Conservation (phyloP, 495 filamentous ascomycete genomes). For the Endocarpon pusillum region DNA sequence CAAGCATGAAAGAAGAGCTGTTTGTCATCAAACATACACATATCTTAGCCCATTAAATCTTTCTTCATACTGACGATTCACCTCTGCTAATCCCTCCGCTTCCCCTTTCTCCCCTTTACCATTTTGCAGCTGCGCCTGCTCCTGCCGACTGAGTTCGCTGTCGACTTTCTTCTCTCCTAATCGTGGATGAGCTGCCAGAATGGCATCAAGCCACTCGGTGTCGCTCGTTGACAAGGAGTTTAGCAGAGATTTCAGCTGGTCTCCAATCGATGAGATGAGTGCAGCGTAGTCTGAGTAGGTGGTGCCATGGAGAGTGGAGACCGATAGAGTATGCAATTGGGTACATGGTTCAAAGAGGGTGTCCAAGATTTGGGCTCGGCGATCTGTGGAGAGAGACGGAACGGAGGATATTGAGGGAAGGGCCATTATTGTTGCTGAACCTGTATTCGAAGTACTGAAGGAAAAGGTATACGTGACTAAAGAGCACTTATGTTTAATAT, state of each 20-base stretch:
- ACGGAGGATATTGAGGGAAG: slow-evolving; percentile 37
- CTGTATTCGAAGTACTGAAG: too few species aligned
- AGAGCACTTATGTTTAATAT: too few species aligned
- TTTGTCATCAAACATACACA: slow-evolving; percentile 38
- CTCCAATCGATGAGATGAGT: slow-evolving; percentile 40
- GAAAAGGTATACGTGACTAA: too few species aligned
- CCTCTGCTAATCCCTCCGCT: slow-evolving; percentile 19
- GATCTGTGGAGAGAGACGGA: slow-evolving; percentile 34
- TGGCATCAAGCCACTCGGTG: slow-evolving; percentile 40
- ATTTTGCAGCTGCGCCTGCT: slow-evolving; percentile 58
- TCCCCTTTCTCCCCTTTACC: slow-evolving; percentile 32
- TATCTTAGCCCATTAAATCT: slow-evolving; percentile 73
- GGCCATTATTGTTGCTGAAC: slow-evolving; percentile 1
- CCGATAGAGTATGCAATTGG: slow-evolving; percentile 52
- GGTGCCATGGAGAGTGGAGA: slow-evolving; percentile 45
- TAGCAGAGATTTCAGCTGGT: slow-evolving; percentile 34
- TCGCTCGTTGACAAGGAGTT: slow-evolving; percentile 35
- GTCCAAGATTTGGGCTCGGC: slow-evolving; percentile 51
- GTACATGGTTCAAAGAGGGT: slow-evolving; percentile 73
- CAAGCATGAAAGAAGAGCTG: slow-evolving; percentile 4
- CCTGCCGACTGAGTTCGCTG: slow-evolving; percentile 55
- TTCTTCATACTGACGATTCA: slow-evolving; percentile 74
- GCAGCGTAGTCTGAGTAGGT: slow-evolving; percentile 43
- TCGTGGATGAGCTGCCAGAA: slow-evolving; percentile 76
- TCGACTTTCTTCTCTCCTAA: slow-evolving; percentile 59